A percentile compares a stretch with the other conserved stretches of the same genome.
Evolutionary conservation across 805 yeast genomes (phyloP).

Genomic region (Nakazawaea ambrosiae): DNA sequence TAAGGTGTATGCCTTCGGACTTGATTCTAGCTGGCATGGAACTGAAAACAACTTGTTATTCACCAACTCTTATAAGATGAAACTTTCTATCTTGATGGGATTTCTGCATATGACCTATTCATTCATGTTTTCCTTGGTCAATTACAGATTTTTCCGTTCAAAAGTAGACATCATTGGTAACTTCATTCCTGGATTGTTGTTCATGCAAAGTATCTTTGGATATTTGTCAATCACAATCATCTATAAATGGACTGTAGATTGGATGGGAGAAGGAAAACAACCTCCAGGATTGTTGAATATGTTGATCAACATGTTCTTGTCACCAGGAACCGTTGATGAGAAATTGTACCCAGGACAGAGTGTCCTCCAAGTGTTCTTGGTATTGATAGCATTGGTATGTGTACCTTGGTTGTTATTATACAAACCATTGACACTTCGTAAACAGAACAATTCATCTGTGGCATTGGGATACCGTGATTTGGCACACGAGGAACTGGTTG

Average conservation of each 20-base stretch:
- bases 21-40: conserved; percentile 97
- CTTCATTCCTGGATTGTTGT: conserved; percentile 87
- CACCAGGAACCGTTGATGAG: conserved; percentile 86
- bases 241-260: conserved; percentile 92
- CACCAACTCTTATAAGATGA: conserved; percentile 96
- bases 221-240: conserved; percentile 80
- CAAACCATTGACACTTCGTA: conserved; percentile 72
- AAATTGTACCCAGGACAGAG: conserved; percentile 77
- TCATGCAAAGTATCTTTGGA: conserved; percentile 96
- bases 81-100: conserved; percentile 90
- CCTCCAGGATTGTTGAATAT: conserved; percentile 94
- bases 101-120: conserved; percentile 92
- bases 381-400: conserved; percentile 74
- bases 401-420: conserved; percentile 87
- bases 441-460: conserved; percentile 43
- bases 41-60: conserved; percentile 86
- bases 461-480: conserved; percentile 42
- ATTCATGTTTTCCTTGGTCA: conserved; percentile 75
- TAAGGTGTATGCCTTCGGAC: conserved; percentile 76
- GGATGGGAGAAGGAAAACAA: conserved; percentile 68
- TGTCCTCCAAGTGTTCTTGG: conserved; percentile 60
- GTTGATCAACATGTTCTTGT: conserved; percentile 90
- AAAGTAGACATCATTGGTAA: conserved; percentile 82
- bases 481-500: conserved; percentile 18
- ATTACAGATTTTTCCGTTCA: conserved; percentile 62